Conservation (phyloP, 495 filamentous ascomycete species). For the Letharia lupina region DNA sequence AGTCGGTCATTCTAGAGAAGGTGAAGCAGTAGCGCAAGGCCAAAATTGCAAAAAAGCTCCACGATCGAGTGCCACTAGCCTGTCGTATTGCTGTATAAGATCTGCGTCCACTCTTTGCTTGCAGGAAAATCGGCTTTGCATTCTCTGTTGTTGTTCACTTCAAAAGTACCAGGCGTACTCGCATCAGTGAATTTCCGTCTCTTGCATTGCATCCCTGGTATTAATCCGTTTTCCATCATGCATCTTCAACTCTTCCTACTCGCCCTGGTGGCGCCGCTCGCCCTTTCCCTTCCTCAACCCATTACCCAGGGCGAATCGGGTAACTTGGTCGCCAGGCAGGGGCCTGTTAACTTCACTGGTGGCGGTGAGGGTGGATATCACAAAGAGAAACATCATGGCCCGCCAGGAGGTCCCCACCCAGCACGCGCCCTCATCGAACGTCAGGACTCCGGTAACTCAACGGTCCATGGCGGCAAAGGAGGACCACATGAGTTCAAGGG, state of each 20-base stretch:
- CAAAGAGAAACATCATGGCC: background rate
- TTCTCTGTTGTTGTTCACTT: background rate
- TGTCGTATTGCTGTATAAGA: background rate
- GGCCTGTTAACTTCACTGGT: background rate
- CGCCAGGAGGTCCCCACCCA: background rate
- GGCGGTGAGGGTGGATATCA: background rate
- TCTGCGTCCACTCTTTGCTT: background rate
- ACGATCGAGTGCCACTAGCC: background rate
- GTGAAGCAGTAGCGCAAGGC: background rate
- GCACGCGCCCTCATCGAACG: background rate
- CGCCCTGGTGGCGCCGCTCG: background rate
- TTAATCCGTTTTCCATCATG: background rate
- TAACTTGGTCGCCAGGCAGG: background rate
- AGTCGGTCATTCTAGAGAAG: background rate
- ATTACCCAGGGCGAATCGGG: background rate
- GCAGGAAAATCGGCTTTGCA: background rate
- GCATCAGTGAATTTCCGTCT: background rate
- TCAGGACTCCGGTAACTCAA: background rate
- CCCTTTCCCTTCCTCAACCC: background rate
- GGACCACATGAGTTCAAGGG: too few relatives aligned
- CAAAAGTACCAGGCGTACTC: slow-evolving; percentile 2
- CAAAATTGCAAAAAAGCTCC: background rate
- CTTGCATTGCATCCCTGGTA: background rate
- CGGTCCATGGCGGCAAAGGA: too few relatives aligned
- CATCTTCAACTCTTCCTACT: background rate